Evolutionary conservation across 306 rosid species (phyloP).

Genomic region (Cicer chorassanicum): DNA sequence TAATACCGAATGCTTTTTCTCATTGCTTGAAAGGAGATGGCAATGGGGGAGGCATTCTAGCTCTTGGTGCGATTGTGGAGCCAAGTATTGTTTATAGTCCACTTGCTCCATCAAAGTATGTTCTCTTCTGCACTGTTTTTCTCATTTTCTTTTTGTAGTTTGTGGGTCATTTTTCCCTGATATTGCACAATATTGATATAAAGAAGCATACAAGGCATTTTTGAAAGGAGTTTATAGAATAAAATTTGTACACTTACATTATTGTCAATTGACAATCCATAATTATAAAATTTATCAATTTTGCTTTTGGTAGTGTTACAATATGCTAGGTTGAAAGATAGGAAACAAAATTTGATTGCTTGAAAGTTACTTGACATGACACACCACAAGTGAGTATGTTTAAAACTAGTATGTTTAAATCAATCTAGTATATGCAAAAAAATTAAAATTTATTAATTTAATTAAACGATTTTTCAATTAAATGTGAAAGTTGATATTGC

Average conservation of each 20-base stretch:
- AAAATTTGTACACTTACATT: not conserved
- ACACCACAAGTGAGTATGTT: not conserved
- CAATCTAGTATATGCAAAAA: not conserved
- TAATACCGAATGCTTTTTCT: conserved; percentile 88
- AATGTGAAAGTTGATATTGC: no score
- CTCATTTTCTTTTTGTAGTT: conserved; percentile 13
- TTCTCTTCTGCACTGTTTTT: conserved; percentile 53
- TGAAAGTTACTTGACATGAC: conserved; percentile 15
- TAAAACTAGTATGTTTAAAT: no score
- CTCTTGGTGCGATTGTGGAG: conserved; percentile 97
- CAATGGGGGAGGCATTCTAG: conserved; percentile 91
- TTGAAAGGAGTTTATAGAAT: no score
- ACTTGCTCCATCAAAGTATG: conserved; percentile 94
- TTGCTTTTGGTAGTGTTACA: conserved; percentile 4
- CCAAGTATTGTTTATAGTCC: conserved; percentile 92
- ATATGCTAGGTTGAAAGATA: conserved; percentile 13
- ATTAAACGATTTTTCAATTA: no score
- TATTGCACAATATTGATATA: no score
- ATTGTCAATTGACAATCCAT: conserved; percentile 4
- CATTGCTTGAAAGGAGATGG: conserved; percentile 91
- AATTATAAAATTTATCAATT: conserved; percentile 15
- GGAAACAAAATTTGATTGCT: conserved; percentile 28
- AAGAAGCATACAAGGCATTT: no score
- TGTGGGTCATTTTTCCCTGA: not conserved
- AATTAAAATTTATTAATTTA: not conserved